phyloP scores from a whole-genome alignment of 495 filamentous ascomycete species.

The Annulohypoxylon maeteangense region DNA sequence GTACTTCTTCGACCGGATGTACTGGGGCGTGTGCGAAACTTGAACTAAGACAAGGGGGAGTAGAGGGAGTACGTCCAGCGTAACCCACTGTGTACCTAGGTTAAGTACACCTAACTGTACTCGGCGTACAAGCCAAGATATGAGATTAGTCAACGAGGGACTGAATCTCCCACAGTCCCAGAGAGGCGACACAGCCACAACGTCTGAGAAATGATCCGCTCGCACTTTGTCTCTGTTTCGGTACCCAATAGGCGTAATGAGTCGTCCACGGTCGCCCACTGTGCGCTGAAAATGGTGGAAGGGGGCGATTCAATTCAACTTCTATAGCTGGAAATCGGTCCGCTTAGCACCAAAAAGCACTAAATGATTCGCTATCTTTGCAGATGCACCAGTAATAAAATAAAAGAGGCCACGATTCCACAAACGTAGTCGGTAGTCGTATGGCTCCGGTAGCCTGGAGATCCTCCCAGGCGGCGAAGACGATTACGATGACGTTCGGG shows the following conservation, averaged over 20 bases:
- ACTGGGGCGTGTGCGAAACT: conserved; percentile 32
- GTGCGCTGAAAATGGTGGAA: conserved; percentile 14
- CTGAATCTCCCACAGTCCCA: conserved; percentile 2
- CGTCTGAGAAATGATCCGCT: conserved; percentile 41
- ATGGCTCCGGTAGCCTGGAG: conserved; percentile 21
- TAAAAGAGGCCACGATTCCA: conserved; percentile 35
- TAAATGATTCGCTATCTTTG: conserved; percentile 16
- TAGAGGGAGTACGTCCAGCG: conserved; percentile 35
- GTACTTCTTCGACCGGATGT: conserved; percentile 6
- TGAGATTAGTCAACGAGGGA: conserved; percentile 34
- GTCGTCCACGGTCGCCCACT: conserved; percentile 14
- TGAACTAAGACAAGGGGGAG: conserved; percentile 32
- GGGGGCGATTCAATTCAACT: conserved; percentile 28
- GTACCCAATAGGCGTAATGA: conserved; percentile 35
- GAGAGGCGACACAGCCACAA: conserved; percentile 42
- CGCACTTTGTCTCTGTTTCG: conserved; percentile 48
- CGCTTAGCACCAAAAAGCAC: not conserved
- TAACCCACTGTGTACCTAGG: not conserved
- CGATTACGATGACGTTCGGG: conserved; percentile 39
- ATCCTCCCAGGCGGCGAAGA: conserved; percentile 35
- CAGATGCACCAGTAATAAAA: conserved; percentile 1
- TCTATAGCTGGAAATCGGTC: conserved; percentile 21
- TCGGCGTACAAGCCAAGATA: not conserved
- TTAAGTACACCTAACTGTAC: too few relatives aligned
- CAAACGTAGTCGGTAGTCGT: conserved; percentile 25